Evolutionary conservation across 2,329 filamentous ascomycete genomes (phyloP), one percentile per base, ranked within the genome.

Genomic region (Pezicula radicicola): DNA sequence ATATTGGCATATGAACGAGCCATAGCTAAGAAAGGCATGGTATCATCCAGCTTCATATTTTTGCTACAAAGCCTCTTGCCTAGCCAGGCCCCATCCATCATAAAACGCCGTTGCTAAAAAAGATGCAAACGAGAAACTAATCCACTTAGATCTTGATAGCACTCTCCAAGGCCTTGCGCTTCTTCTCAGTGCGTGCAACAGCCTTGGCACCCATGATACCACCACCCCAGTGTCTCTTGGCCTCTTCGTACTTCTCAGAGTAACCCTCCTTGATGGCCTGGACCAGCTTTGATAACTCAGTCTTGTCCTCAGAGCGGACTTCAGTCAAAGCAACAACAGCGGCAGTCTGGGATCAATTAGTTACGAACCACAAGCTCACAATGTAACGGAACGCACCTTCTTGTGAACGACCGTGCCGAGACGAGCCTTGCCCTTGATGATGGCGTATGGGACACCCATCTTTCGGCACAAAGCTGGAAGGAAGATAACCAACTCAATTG

Each of bases 371-470:
- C 5, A 42, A 35, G 13, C 42, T 62, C 76, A 57, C 69, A 91
- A 88, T 88, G 21, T 15, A 6, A 10, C 3, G 30, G 4, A 15
- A 33, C 42, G 28, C 28, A 45, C 42, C 42, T 99, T 99, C 88
- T 99, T 97, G 89, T 99, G 93, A 64, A 99, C 93, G 66, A 99
- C 93, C 57, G 94, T 97, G 67, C 94, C 94, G 69, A 99, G 90
- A 79, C 94, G 88, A 66, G 94, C 94, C 89, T 99, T 99, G 81
- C 94, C 94, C 90, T 99, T 99, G 73, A 99, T 85, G 68, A 99
- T 97, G 72, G 92, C 94, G 76, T 97, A 99, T 62, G 95, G 94
- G 67, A 97, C 87, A 80, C 95, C 95, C 93, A 99, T 99, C 90
- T 99, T 99, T 79, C 93, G 89, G 90, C 94, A 99, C 66, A 99